Evolutionary conservation across 2,329 filamentous ascomycete genomes (phyloP).

Genomic region (Thermothelomyces thermophilus): DNA sequence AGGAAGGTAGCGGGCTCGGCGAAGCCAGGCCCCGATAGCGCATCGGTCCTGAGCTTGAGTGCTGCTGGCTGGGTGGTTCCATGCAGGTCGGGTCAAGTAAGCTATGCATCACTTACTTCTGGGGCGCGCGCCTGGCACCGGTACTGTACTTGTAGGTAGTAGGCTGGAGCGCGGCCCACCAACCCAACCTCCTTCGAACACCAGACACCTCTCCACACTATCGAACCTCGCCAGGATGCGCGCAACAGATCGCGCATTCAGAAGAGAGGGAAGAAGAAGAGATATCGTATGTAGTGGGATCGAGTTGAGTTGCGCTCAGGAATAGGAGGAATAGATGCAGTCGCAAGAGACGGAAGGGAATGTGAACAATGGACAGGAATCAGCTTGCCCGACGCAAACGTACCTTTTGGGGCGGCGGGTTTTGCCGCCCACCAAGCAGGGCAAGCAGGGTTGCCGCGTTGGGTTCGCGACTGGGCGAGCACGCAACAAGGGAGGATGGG

Average conservation of each 20-base stretch:
- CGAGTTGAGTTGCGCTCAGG: too few species aligned
- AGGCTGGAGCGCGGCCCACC: neutral
- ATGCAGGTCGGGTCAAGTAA: too few species aligned
- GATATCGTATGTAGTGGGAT: too few species aligned
- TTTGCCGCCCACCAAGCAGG: conserved; percentile 5
- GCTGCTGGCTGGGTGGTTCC: neutral
- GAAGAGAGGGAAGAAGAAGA: neutral
- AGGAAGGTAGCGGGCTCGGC: conserved; percentile 7
- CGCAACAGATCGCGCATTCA: neutral
- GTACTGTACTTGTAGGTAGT: neutral
- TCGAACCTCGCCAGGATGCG: neutral
- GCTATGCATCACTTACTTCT: too few species aligned
- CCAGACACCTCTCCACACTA: neutral
- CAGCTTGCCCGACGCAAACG: neutral
- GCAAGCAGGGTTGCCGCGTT: conserved; percentile 1
- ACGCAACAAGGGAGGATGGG: conserved; percentile 11
- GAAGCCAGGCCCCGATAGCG: conserved; percentile 4
- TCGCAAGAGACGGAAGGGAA: neutral
- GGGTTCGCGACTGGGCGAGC: conserved; percentile 3
- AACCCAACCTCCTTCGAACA: too few species aligned
- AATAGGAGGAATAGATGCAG: neutral
- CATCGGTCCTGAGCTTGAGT: conserved; percentile 1
- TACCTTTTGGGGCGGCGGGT: conserved; percentile 6
- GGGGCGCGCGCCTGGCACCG: too few species aligned
- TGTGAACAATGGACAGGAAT: too few species aligned